Evolutionary conservation across 139 green algal genomes (phyloP), one percentile per base, ranked within the genome.

Genomic region (Micractinium conductrix): DNA sequence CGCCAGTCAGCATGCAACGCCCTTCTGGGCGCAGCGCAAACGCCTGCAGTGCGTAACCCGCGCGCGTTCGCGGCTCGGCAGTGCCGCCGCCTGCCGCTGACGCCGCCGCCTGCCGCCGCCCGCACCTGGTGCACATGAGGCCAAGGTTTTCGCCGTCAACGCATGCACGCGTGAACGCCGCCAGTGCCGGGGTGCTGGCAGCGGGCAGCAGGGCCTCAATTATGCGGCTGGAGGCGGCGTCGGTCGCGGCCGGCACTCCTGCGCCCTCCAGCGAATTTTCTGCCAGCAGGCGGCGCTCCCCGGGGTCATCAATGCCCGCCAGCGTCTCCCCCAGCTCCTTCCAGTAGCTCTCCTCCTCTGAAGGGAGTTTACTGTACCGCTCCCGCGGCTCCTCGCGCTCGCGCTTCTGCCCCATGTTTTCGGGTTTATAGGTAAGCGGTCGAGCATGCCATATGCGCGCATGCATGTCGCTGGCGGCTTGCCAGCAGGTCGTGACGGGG

Each of bases 191-290:
- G 17, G 83, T 63, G 26, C 73, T 67, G 22, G 89, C 92, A 9
- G 75, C 68, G 0, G 84, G 78, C 60, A 96, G 87, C 65, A 97
- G 85, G 26, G 84, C 65, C 86, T 97, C 94, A 38, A 97, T 84
- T 4, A 93, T 43, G 10, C 70, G 38, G 22, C 42, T 58, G 70
- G 42, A 78, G 6, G 85, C 83, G 10, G 89, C 69, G 67, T 90
- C 89, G 37, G 79, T 74, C 1, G 80, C 83, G n/a, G 89, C 80
- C 28, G 75, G 10, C 70, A 43, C 65, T 72, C 65, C 65, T 26
- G 74, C 33, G 58, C 65, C 94, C 65, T 93, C 92, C 43, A 97
- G 68, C 2, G 91, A 93, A 45, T 96, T 96, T 19, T 83, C 87
- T 21, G 92, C 87, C 26, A 97, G 86, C 70, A 95, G 72, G 33